A percentile compares a stretch with the other conserved stretches of the same genome.
phyloP scores from a whole-genome alignment of 1,284 basidiomycete species.

The Thelephora terrestris region DNA sequence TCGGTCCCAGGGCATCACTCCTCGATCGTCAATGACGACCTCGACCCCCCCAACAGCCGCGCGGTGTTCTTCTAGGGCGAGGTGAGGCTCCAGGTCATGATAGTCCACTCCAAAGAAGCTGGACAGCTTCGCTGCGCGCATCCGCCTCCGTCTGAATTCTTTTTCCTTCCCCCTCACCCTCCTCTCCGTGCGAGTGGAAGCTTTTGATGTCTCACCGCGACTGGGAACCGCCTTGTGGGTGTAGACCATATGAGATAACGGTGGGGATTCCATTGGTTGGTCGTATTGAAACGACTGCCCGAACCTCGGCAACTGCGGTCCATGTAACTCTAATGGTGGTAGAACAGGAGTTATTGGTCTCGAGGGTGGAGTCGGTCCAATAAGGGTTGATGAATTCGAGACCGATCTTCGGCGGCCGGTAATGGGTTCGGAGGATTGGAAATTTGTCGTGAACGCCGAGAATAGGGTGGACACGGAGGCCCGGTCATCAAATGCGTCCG shows the following conservation, averaged over 20 bases:
- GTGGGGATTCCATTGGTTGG: constrained; percentile 3
- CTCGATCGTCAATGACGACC: neutral
- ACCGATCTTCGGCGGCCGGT: neutral
- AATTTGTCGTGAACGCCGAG: constrained; percentile 17
- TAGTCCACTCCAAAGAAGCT: constrained; percentile 50
- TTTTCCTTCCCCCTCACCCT: neutral
- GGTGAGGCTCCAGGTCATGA: constrained; percentile 28
- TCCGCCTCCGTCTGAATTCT: constrained; percentile 31
- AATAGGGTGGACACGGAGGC: constrained; percentile 22
- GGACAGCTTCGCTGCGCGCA: constrained; percentile 43
- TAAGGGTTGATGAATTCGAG: constrained; percentile 5
- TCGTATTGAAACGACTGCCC: neutral
- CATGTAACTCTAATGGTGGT: neutral
- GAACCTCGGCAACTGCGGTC: neutral
- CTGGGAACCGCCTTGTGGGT: neutral
- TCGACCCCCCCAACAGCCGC: neutral
- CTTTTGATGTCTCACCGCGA: constrained; percentile 1
- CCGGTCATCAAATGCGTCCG: constrained; percentile 3
- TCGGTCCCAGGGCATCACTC: neutral
- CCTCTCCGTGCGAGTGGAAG: neutral
- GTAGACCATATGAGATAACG: constrained; percentile 3
- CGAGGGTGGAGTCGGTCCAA: neutral
- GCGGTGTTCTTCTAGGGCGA: neutral
- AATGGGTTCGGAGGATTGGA: constrained; percentile 1
- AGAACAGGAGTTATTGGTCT: neutral